Base-by-base conservation (phyloP, 768 basidiomycete genomes). In the Lentinula boryana region DNA sequence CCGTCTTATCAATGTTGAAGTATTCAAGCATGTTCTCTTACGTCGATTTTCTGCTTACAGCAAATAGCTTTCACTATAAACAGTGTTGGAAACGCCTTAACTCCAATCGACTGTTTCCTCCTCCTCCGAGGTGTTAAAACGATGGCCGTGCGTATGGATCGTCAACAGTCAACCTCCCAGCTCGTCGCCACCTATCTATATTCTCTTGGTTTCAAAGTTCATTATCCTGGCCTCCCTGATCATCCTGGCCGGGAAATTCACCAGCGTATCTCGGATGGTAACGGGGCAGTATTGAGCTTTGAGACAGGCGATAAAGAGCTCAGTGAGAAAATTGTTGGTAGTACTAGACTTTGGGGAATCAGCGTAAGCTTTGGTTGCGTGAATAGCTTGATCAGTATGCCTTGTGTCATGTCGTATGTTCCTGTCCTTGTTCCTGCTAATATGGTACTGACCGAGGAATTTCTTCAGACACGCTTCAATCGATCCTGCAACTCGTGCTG, bases 381-480 rank as follows among this genome's bases (percentile, higher is more conserved):
- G 63, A 99, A 99, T 77, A 94, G 92, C 69, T 72, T 99, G 72
- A 98, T 98, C 75, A 94, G 91, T 64, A 98, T 99, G 96, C 97
- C 97, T 40, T 98, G 97, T 72, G 86, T 93, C 67, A 98, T 99
- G 97, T 97, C 95, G 96, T 98, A 74, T 77, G 95, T 90, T 5
- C 38, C 58, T 49, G n/a, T 51, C 43, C 53, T 49, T 38, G 15
- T 41, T 15, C 21, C 43, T n/a, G 12, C 8, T 23, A 64, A 7
- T 13, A 62, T 36, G 40, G 16, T 38, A 51, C 58, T 61, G 31
- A 13, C 15, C 46, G 2, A 21, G 3, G 38, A 44, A 62, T 57
- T 32, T 12, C 54, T 64, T 58, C 38, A 96, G 96, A 16, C 97
- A 99, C 72, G 95, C 97, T 23, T 98, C 97, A 41, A 99, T 99